Base-by-base conservation (phyloP, 1,284 basidiomycete species). In the Malassezia nana region DNA sequence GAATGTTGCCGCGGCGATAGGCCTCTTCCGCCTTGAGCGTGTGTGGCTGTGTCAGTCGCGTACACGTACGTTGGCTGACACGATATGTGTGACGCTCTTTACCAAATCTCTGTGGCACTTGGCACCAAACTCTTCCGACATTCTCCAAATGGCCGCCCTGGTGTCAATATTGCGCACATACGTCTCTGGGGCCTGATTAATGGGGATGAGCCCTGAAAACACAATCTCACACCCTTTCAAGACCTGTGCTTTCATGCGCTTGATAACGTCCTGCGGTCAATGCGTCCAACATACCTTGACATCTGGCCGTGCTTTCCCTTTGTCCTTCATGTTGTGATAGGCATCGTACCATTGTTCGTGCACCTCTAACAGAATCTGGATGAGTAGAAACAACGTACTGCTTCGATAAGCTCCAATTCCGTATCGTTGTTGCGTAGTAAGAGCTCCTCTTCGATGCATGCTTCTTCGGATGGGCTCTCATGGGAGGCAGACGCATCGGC, bases 151-250 rank as follows among this genome's bases (percentile, higher is more conserved):
- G 62, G 92, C 87, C 13, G 86, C 85, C 8, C 81, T 78, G 15
- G 38, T 22, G 52, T 46, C 22, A 31, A 42, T 26, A 30, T n/a
- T 13, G 4, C 5, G 29, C 33, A 64, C 75, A 62, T 55, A 77
- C 75, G 63, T 78, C 69, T 89, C 84, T 25, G 87, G 84, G 56
- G 78, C 77, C 7, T 82, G 82, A 60, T 89, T 84, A 22, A 91
- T 81, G 1, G 92, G 90, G 52, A 96, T 90, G 40, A 98, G 83
- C 48, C 88, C 87, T 0, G 91, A 94, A 74, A 98, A 96, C 26
- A 91, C 79, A 24, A 98, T 81, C 64, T 85, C 81, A 40, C 84
- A 81, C 22, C 85, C 87, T 24, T 80, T 77, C 16, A 98, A 79
- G 0, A 88, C 85, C 55, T 82, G 79, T 20, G 78, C 72, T 58